Conservation (phyloP, 176 grass and related monocot species). For the Avena insularis region DNA sequence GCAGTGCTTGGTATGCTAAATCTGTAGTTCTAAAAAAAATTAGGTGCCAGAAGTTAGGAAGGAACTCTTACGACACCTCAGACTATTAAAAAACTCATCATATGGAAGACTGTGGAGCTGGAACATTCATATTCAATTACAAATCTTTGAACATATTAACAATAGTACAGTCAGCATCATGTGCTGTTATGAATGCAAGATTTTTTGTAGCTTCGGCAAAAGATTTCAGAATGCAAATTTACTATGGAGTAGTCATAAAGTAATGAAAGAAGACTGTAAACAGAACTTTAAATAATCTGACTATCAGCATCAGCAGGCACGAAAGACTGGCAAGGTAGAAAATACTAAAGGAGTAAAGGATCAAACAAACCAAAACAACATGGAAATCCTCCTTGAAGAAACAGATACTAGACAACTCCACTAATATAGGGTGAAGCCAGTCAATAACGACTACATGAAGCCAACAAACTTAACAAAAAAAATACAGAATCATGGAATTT, state of each 20-base stretch:
- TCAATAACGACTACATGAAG: neutral
- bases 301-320: neutral
- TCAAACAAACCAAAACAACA: conserved; percentile 1
- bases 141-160: neutral
- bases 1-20: neutral
- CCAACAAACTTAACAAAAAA: neutral
- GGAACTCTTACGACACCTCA: neutral
- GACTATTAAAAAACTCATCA: neutral
- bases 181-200: neutral
- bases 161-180: neutral
- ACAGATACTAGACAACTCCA: neutral
- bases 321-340: neutral
- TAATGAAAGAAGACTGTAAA: neutral
- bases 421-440: neutral
- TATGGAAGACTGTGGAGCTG: neutral
- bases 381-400: neutral
- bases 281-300: neutral
- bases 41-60: neutral
- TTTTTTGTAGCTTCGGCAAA: neutral
- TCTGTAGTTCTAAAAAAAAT: neutral
- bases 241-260: neutral
- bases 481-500: neutral
- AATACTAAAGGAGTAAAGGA: neutral
- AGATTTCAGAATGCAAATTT: neutral
- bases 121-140: neutral